Base-by-base conservation (phyloP, 305 asterid species). In the Fraxinus latifolia region DNA sequence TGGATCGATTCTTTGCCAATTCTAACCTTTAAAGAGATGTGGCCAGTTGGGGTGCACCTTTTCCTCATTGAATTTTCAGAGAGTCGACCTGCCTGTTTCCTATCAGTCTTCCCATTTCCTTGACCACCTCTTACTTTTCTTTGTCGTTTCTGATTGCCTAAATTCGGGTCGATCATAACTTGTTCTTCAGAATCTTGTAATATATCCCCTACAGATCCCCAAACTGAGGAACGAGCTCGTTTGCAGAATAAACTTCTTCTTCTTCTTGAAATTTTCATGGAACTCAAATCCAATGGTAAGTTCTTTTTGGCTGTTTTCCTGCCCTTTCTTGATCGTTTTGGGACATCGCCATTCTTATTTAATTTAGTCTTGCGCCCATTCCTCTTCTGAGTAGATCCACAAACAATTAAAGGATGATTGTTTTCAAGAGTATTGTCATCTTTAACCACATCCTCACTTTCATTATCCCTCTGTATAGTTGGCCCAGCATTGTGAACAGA, bases 1-100 rank as follows among this genome's bases (percentile, higher is more conserved):
- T 83, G 87, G 83, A 44, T 42, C 14, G 80, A 67, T 50, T 75
- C 44, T 76, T 88, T 86, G 74, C 96, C 97, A 79, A 93, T 85
- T 89, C 87, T 94, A 79, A 93, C 91, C 90, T 93, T 94, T 89
- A 93, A 84, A 83, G 91, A 83, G 82, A 94, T 90, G 83, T 68
- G 92, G 68, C 94, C 94, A 82, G 91, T 83, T 76, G 90, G 87
- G 78, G 84, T 74, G 81, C 83, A 82, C 75, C 78, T 85, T 82
- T 90, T 88, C 78, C 83, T 77, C 80, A 58, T 82, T 77, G 91
- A 79, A 80, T 87, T 90, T 83, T 74, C 67, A 3, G 81, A 77
- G 29, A 37, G 74, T 32, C n/a, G 85, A 77, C 81, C 88, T 79
- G 82, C 77, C 82, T 80, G 86, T 68, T 77, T 89, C 84, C 53